These are phyloP conservation scores for Suillus alpinus DNA, from an alignment of 768 basidiomycete genomes.

Conservation along the genomic window DNA sequence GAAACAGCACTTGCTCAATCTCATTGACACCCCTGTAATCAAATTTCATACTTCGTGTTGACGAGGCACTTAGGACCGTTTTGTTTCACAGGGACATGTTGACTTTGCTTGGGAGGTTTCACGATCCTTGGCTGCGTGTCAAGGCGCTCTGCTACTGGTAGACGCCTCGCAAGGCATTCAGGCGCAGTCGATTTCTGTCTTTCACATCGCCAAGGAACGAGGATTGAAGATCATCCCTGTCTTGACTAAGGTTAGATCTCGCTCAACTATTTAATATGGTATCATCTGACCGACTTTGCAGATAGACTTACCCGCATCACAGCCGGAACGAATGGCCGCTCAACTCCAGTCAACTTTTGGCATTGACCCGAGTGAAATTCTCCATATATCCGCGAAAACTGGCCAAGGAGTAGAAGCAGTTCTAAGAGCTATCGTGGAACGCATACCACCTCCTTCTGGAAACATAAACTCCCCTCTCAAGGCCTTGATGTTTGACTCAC, in stretches of 20 bases:
- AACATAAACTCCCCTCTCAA: conserved; percentile 55
- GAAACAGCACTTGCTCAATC: conserved; percentile 73
- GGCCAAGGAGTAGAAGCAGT: conserved; percentile 80
- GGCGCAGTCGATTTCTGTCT: conserved; percentile 95
- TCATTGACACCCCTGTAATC: conserved; percentile 91
- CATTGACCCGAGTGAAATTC: conserved; percentile 67
- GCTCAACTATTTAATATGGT: neutral
- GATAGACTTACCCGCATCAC: conserved; percentile 92
- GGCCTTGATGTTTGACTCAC: conserved; percentile 91
- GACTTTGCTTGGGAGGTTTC: conserved; percentile 98
- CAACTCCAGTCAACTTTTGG: conserved; percentile 86
- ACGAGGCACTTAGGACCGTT: neutral
- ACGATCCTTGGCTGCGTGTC: conserved; percentile 86
- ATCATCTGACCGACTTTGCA: conserved; percentile 29
- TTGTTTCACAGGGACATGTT: conserved; percentile 72
- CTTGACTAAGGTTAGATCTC: conserved; percentile 73
- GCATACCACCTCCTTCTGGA: conserved; percentile 79
- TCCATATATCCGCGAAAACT: conserved; percentile 90
- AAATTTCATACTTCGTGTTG: neutral
- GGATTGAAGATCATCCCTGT: conserved; percentile 86
- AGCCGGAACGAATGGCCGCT: conserved; percentile 73
- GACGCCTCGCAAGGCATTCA: conserved; percentile 98
- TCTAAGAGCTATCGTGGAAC: conserved; percentile 74
- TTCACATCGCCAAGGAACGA: conserved; percentile 80
- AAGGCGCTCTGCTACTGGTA: conserved; percentile 84